Conservation (phyloP, 371 early-diverging fungal genomes). For the Mortierella sp. region DNA sequence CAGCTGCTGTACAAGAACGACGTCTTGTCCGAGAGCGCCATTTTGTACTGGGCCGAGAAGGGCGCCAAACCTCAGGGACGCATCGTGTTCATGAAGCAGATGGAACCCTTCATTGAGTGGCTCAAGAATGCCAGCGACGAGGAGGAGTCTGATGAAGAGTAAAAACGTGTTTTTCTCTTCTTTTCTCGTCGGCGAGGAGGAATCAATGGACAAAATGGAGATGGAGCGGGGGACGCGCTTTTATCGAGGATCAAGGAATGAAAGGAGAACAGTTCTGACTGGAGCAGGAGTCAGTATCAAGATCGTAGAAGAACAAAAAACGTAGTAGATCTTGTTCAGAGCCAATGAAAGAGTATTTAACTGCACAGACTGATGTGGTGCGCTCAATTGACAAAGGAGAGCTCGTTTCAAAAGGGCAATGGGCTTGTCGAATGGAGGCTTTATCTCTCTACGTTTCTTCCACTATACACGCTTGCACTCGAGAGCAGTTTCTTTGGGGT, state of each 20-base stretch:
- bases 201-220: background rate
- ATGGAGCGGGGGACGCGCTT: background rate
- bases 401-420: background rate
- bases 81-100: conserved; percentile 90
- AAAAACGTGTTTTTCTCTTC: conserved; percentile 2
- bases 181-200: too few species aligned
- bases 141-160: conserved; percentile 75
- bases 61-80: conserved; percentile 90
- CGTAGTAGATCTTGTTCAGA: too few species aligned
- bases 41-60: conserved; percentile 93
- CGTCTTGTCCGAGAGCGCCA: conserved; percentile 88
- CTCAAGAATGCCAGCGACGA: conserved; percentile 82
- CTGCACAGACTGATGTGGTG: too few species aligned
- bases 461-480: conserved; percentile 46
- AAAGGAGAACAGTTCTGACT: background rate
- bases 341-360: too few species aligned
- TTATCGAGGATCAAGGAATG: background rate
- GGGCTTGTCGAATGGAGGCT: too few species aligned
- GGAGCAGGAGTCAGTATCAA: too few species aligned
- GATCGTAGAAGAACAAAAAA: too few species aligned
- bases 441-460: background rate
- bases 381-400: background rate
- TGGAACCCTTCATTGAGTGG: conserved; percentile 88
- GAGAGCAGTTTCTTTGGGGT: conserved; percentile 50
- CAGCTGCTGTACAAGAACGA: conserved; percentile 89